Evolutionary conservation across 306 rosid species (phyloP).

Genomic region (Luffa aegyptiaca): DNA sequence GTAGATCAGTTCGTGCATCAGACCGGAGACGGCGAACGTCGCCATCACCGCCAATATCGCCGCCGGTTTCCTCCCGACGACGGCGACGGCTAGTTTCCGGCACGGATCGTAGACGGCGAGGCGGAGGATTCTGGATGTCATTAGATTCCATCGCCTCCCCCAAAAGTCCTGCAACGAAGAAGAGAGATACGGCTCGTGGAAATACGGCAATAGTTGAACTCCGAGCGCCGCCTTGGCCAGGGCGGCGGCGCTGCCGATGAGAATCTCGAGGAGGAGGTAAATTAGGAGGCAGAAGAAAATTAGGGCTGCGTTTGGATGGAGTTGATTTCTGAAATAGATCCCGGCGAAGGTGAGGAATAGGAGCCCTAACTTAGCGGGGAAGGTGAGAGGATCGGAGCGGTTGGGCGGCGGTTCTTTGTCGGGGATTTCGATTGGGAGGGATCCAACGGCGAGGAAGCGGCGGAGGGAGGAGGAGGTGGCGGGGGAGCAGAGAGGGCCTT

Average conservation of each 20-base stretch:
- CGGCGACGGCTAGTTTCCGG: not conserved
- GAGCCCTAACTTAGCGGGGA: not conserved
- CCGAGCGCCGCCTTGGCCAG: conserved; percentile 26
- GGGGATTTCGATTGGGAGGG: conserved; percentile 57
- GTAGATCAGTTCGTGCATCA: conserved; percentile 57
- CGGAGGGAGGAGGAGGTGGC: conserved; percentile 28
- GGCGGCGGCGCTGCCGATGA: conserved; percentile 26
- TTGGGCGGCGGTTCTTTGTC: conserved; percentile 6
- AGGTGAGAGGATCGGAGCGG: conserved; percentile 22
- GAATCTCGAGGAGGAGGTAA: conserved; percentile 38
- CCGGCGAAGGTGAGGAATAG: not conserved
- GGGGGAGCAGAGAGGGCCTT: conserved; percentile 25
- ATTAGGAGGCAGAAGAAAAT: conserved; percentile 33
- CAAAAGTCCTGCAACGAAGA: conserved; percentile 69
- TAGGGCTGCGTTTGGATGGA: conserved; percentile 29
- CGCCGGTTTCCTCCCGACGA: conserved; percentile 34
- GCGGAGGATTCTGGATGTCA: conserved; percentile 42
- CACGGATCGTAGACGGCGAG: conserved; percentile 44
- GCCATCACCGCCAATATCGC: conserved; percentile 22
- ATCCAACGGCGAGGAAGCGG: conserved; percentile 43
- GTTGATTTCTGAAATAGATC: not conserved
- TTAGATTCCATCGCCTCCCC: conserved; percentile 73
- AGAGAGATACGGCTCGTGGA: conserved; percentile 47
- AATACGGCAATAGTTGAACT: conserved; percentile 48
- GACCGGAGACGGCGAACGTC: conserved; percentile 44